phyloP scores from a whole-genome alignment of 768 basidiomycete genomes.

The Russula emetica region DNA sequence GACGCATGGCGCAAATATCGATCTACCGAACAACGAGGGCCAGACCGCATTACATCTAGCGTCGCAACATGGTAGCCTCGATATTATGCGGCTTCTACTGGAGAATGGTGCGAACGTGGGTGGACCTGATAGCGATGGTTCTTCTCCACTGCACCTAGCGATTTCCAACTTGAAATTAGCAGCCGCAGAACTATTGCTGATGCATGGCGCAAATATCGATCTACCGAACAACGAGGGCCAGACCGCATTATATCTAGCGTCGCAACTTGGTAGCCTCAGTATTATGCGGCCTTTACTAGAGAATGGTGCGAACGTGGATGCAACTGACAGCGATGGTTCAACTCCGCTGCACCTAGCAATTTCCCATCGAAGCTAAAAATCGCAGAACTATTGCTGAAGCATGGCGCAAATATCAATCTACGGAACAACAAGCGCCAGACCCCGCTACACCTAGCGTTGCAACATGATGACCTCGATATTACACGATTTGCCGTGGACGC shows the following conservation, averaged over 20 bases:
- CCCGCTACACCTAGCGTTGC: constrained; percentile 20
- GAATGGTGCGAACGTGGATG: too few relatives aligned
- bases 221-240: neutral
- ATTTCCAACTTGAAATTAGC: neutral
- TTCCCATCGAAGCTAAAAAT: neutral
- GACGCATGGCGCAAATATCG: too few relatives aligned
- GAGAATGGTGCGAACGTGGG: too few relatives aligned
- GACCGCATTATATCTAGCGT: neutral
- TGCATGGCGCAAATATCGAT: neutral
- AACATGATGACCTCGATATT: neutral
- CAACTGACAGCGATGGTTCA: too few relatives aligned
- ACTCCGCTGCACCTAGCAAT: too few relatives aligned
- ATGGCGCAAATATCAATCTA: neutral
- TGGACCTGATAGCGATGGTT: neutral
- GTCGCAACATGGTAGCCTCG: too few relatives aligned
- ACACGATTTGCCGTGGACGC: too few relatives aligned
- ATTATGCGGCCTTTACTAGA: too few relatives aligned
- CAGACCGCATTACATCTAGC: too few relatives aligned
- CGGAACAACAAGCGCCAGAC: neutral
- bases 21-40: too few relatives aligned
- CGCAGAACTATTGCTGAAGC: neutral
- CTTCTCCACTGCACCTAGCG: neutral
- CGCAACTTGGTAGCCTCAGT: too few relatives aligned
- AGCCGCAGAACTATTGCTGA: neutral
- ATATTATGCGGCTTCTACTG: too few relatives aligned